phyloP scores from a whole-genome alignment of 306 rosid genomes.

The Myrica gale region DNA sequence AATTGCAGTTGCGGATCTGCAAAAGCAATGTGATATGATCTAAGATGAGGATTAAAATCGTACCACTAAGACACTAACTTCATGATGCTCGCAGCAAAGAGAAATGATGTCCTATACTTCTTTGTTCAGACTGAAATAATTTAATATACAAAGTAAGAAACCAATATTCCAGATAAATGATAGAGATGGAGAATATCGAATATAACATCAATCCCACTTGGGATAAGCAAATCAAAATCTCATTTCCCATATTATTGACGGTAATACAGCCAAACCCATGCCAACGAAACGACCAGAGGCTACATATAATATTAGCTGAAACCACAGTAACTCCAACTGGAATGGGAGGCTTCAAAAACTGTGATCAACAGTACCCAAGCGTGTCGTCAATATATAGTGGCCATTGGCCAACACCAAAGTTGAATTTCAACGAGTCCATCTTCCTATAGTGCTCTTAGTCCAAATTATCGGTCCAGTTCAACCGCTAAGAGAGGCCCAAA shows the following conservation, averaged over 20 bases:
- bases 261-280: not conserved
- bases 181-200: constrained; percentile 12
- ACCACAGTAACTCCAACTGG: not conserved
- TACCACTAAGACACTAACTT: not conserved
- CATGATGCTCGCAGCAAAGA: not conserved
- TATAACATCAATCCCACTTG: not conserved
- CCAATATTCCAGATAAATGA: not conserved
- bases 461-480: no score
- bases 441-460: no score
- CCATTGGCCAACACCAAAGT: no score
- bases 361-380: no score
- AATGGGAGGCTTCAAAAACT: constrained; percentile 1
- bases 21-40: constrained; percentile 6
- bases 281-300: no score
- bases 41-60: not conserved
- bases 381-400: no score
- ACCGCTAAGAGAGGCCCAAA: no score
- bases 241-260: not conserved
- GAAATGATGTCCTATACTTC: not conserved
- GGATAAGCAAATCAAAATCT: not conserved
- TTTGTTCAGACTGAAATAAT: not conserved
- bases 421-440: no score
- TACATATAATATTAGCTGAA: not conserved
- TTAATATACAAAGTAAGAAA: not conserved
- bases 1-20: constrained; percentile 56